Evolutionary conservation across 2,329 filamentous ascomycete genomes (phyloP).

Genomic region (Trichophyton simii): DNA sequence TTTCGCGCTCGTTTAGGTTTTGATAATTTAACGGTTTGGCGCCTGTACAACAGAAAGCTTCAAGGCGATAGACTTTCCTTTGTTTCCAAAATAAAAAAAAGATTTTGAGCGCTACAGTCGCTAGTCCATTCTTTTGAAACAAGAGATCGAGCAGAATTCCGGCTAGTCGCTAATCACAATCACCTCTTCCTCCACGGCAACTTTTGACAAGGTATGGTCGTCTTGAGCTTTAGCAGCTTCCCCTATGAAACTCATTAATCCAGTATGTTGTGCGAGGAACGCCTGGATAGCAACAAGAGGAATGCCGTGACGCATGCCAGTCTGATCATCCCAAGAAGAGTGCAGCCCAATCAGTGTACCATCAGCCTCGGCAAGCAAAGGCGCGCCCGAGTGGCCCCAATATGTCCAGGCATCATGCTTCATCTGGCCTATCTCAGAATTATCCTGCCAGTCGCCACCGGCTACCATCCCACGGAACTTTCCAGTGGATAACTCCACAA

Average conservation of each 20-base stretch:
- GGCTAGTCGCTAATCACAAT: slow-evolving; percentile 1
- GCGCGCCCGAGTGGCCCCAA: slow-evolving; percentile 45
- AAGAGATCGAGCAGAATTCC: not conserved
- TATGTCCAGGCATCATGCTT: slow-evolving; percentile 47
- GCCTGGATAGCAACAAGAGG: slow-evolving; percentile 33
- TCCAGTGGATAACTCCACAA: slow-evolving; percentile 37
- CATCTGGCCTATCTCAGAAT: slow-evolving; percentile 40
- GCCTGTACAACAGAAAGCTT: slow-evolving; percentile 3
- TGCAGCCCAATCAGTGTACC: slow-evolving; percentile 39
- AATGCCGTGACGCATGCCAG: slow-evolving; percentile 40
- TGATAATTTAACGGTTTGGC: not conserved
- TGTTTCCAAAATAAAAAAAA: slow-evolving; percentile 1
- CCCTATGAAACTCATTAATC: not conserved
- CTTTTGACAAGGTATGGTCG: not conserved
- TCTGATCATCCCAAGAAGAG: slow-evolving; percentile 44
- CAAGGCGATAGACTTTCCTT: slow-evolving; percentile 5
- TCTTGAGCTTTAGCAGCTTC: not conserved
- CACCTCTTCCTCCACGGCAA: not conserved
- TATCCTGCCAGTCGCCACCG: slow-evolving; percentile 37
- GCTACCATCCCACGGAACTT: slow-evolving; percentile 28
- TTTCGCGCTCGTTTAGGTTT: not conserved
- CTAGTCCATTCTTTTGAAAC: not conserved
- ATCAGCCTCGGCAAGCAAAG: slow-evolving; percentile 30
- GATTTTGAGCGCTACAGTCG: not conserved
- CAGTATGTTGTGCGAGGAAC: slow-evolving; percentile 24